These are phyloP conservation scores for Pyronema omphalodes DNA, from an alignment of 495 filamentous ascomycete species.

Conservation along the genomic window DNA sequence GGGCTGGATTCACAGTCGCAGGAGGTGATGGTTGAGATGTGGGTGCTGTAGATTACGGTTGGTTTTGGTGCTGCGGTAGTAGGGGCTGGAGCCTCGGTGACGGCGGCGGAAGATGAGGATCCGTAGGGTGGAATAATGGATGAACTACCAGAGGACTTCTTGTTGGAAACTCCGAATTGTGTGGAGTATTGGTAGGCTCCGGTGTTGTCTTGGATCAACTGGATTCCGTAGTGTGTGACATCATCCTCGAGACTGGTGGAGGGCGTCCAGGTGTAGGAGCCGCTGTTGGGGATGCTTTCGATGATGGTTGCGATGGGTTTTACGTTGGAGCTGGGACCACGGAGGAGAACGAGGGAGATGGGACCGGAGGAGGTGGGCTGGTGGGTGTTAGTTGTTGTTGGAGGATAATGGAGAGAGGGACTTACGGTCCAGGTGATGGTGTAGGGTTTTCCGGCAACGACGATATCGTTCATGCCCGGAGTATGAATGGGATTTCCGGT, in stretches of 20 bases:
- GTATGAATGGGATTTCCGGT: conserved; percentile 40
- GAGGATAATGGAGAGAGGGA: too few species aligned
- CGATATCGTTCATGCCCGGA: conserved; percentile 35
- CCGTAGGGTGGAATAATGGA: too few species aligned
- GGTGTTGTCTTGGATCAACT: conserved; percentile 42
- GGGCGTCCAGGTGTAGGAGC: conserved; percentile 40
- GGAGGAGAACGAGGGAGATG: conserved; percentile 44
- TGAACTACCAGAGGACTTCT: conserved; percentile 3
- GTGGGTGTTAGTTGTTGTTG: neutral
- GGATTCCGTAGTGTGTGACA: conserved; percentile 39
- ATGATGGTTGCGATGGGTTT: conserved; percentile 35
- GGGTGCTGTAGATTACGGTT: conserved; percentile 9
- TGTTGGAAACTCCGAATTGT: conserved; percentile 48
- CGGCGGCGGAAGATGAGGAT: neutral
- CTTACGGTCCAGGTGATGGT: conserved; percentile 40
- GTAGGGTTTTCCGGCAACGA: conserved; percentile 38
- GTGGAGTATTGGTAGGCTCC: conserved; percentile 50
- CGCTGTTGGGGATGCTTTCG: conserved; percentile 39
- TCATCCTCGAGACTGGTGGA: conserved; percentile 31
- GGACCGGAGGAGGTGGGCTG: conserved; percentile 29
- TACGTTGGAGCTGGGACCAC: conserved; percentile 40
- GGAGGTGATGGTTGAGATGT: conserved; percentile 19
- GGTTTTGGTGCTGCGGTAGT: neutral
- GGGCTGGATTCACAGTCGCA: conserved; percentile 14
- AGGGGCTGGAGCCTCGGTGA: conserved; percentile 10